Evolutionary conservation across 2,329 filamentous ascomycete species (phyloP).

Genomic region (Penicillium decumbens): DNA sequence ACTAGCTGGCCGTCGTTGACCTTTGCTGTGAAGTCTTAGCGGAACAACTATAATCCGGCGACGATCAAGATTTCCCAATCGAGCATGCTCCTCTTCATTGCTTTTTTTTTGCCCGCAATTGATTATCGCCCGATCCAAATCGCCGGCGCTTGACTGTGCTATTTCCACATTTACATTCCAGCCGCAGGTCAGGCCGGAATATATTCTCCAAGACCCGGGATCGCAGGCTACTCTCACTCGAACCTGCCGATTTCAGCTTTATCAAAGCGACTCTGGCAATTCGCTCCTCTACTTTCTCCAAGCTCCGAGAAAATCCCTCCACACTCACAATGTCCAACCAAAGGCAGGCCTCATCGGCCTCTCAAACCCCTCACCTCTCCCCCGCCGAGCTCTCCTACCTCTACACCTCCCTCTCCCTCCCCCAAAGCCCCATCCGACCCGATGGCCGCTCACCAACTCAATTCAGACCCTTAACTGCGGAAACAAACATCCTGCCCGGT

Average conservation of each 20-base stretch:
- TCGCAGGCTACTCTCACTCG: neutral
- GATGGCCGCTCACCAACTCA: slow-evolving; percentile 78
- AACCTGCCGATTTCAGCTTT: neutral
- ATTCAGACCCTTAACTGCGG: slow-evolving; percentile 85
- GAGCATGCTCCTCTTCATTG: slow-evolving; percentile 16
- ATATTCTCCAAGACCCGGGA: neutral
- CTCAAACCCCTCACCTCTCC: slow-evolving; percentile 63
- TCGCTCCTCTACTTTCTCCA: neutral
- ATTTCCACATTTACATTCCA: neutral
- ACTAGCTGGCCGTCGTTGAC: neutral
- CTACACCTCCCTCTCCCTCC: slow-evolving; percentile 79
- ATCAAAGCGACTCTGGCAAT: neutral
- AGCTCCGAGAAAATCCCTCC: neutral
- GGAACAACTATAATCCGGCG: slow-evolving; percentile 29
- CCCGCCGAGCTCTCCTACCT: slow-evolving; percentile 96
- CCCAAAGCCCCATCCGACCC: slow-evolving; percentile 69
- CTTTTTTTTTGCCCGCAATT: slow-evolving; percentile 13
- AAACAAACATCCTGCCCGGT: slow-evolving; percentile 81
- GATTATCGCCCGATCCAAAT: neutral
- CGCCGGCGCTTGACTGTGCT: neutral
- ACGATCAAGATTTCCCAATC: slow-evolving; percentile 32
- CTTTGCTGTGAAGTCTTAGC: neutral
- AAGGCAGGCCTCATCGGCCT: slow-evolving; percentile 53
- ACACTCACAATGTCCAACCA: slow-evolving; percentile 55
- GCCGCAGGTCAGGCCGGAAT: neutral